These are phyloP conservation scores for Daldinia loculata DNA, from an alignment of 495 filamentous ascomycete genomes.

Conservation along the genomic window DNA sequence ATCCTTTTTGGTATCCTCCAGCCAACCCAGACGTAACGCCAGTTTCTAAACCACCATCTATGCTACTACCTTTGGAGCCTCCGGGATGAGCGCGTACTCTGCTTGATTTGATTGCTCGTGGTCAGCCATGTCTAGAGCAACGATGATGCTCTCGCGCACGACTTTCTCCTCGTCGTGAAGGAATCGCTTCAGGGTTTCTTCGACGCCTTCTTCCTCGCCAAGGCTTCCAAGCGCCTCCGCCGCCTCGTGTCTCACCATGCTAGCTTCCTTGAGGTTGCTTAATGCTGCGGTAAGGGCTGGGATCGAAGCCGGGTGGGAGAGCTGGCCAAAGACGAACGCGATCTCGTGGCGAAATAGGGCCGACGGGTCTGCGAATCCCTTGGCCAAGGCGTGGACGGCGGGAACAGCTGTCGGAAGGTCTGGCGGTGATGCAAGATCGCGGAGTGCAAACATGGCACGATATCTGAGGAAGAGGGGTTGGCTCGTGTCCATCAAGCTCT, in stretches of 20 bases:
- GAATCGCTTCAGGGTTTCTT: slow-evolving; percentile 82
- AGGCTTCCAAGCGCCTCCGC: slow-evolving; percentile 97
- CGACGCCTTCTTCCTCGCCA: slow-evolving; percentile 91
- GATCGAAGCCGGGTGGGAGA: slow-evolving; percentile 95
- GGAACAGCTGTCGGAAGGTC: slow-evolving; percentile 86
- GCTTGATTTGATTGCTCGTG: slow-evolving; percentile 88
- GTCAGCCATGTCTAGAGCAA: slow-evolving; percentile 97
- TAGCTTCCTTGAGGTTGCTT: slow-evolving; percentile 78
- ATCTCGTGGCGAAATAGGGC: slow-evolving; percentile 98
- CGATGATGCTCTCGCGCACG: slow-evolving; percentile 91
- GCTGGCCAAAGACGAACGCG: slow-evolving; percentile 96
- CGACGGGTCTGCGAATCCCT: slow-evolving; percentile 83
- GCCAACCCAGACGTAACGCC: slow-evolving; percentile 42
- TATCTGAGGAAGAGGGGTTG: slow-evolving; percentile 90
- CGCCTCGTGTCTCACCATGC: slow-evolving; percentile 98
- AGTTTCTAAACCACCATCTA: slow-evolving; percentile 33
- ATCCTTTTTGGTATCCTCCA: slow-evolving; percentile 35
- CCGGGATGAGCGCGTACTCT: slow-evolving; percentile 90
- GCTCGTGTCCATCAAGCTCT: slow-evolving; percentile 77
- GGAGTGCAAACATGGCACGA: slow-evolving; percentile 95
- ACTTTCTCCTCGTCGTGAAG: slow-evolving; percentile 90
- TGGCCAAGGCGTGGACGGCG: slow-evolving; percentile 84
- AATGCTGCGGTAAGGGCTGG: slow-evolving; percentile 82
- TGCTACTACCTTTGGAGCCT: slow-evolving; percentile 52
- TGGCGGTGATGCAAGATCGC: slow-evolving; percentile 91